These are phyloP conservation scores for Astrocystis sublimbata DNA, from an alignment of 495 filamentous ascomycete genomes.

Conservation along the genomic window DNA sequence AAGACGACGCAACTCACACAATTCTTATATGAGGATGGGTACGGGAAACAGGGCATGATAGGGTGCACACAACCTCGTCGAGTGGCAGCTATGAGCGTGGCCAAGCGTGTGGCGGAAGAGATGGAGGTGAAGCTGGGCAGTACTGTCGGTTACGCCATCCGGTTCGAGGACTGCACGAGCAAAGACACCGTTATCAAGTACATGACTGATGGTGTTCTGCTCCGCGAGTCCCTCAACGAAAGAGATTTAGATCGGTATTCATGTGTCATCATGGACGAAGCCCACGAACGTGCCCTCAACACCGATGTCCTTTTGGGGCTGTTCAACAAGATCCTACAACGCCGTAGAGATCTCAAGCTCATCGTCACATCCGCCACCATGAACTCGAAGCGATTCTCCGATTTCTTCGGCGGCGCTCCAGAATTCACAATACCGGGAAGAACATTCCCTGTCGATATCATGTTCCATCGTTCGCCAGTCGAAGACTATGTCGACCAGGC, in stretches of 20 bases:
- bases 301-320: slow-evolving; percentile 98
- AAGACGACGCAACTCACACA: slow-evolving; percentile 97
- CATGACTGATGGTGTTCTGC: slow-evolving; percentile 97
- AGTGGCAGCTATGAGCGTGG: slow-evolving; percentile 98
- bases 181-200: slow-evolving; percentile 96
- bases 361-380: slow-evolving; percentile 99
- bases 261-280: slow-evolving; percentile 99
- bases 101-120: slow-evolving; percentile 97
- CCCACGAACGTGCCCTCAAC: slow-evolving; percentile 94
- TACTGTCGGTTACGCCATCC: slow-evolving; percentile 93
- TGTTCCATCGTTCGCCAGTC: slow-evolving; percentile 92
- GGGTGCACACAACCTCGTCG: slow-evolving; percentile 93
- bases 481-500: slow-evolving; percentile 98
- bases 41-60: slow-evolving; percentile 82
- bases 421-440: slow-evolving; percentile 96
- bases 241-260: slow-evolving; percentile 94
- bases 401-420: slow-evolving; percentile 96
- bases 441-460: slow-evolving; percentile 96
- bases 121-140: slow-evolving; percentile 96
- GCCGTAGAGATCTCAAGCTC: slow-evolving; percentile 88
- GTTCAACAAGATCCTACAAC: slow-evolving; percentile 92
- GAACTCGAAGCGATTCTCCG: slow-evolving; percentile 94
- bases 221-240: slow-evolving; percentile 90
- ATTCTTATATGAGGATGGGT: slow-evolving; percentile 92
- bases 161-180: slow-evolving; percentile 97